Base-by-base conservation (phyloP, 495 filamentous ascomycete genomes). In the Barbatosphaeria neglecta region DNA sequence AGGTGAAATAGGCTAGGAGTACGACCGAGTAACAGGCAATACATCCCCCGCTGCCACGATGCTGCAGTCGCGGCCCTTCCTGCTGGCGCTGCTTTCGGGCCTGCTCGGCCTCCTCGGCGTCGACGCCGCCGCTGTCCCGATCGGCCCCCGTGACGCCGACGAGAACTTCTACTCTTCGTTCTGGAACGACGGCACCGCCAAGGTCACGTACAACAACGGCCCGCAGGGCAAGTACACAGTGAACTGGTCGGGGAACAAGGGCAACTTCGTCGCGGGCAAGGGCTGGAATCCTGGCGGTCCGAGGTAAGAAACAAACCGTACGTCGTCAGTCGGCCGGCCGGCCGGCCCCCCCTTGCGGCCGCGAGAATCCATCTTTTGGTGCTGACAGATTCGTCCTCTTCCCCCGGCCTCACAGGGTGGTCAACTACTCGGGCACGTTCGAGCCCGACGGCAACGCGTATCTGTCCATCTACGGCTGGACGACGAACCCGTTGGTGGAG, bases 231-330 rank as follows among this genome's bases (percentile, higher is more conserved):
- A 67, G 33, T 84, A 80, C 67, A 72, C 63, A 44, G 70, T 82
- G 7, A 64, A 54, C 22, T 84, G 80, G 80, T 53, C 51, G 2
- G 60, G 54, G 2, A 72, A 74, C 55, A 68, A 66, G 28, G 77
- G 76, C 33, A 80, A 82, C 63, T 81, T 83, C 53, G 79, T 82
- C 8, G 76, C 70, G 22, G 82, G 82, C 41, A 83, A 79, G 62
- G 77, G 76, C 5, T 82, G 78, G 78, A 70, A 70, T 48, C 68
- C 75, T 8, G 78, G 78, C 6, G 59, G 51, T 19, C 39, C 33
- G n/a, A 49, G 49, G 55, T 55, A 50, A 22, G 33, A 20, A 17
- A 15, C 37, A 40, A 11, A 7, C 33, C 16, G 41, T 40, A 35
- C 6, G n/a, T n/a, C n/a, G n/a, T n/a, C n/a, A n/a, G n/a, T n/a